Evolutionary conservation across 2,329 filamentous ascomycete genomes (phyloP).

Genomic region (Ramularia endophylla): DNA sequence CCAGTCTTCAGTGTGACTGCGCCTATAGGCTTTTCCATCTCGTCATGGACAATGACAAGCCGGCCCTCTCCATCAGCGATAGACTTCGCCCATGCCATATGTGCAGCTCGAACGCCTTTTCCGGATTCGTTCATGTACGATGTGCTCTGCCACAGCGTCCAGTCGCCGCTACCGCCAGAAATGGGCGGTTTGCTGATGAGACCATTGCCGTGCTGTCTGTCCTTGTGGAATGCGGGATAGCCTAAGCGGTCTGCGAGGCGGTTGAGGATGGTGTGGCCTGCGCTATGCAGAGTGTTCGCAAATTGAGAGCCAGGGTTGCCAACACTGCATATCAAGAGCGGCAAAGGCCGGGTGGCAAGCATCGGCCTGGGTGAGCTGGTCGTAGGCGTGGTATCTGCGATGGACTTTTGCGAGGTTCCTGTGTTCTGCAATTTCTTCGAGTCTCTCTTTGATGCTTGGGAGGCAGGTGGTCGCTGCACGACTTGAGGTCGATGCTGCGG

Average conservation of each 20-base stretch:
- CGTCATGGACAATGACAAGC: conserved; percentile 81
- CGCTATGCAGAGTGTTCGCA: conserved; percentile 74
- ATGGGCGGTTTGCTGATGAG: conserved; percentile 43
- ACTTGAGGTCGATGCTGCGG: not conserved
- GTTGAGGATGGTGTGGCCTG: conserved; percentile 72
- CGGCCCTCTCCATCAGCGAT: conserved; percentile 33
- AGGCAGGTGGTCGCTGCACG: conserved; percentile 3
- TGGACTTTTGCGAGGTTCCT: too few species aligned
- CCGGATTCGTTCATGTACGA: conserved; percentile 83
- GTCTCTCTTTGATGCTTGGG: not conserved
- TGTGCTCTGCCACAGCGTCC: conserved; percentile 68
- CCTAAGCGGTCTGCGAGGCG: conserved; percentile 49
- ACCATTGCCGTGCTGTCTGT: conserved; percentile 41
- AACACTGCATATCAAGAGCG: conserved; percentile 75
- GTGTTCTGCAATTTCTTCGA: not conserved
- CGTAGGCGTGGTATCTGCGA: too few species aligned
- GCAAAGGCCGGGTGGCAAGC: conserved; percentile 8
- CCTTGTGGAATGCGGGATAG: conserved; percentile 31
- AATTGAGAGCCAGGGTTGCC: conserved; percentile 72
- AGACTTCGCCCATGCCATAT: conserved; percentile 45
- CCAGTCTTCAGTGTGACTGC: conserved; percentile 52
- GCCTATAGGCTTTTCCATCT: conserved; percentile 69
- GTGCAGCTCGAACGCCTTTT: conserved; percentile 60
- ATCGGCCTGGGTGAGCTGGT: too few species aligned
- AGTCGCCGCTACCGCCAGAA: conserved; percentile 27